These are phyloP conservation scores for Kwoniella pini DNA, from an alignment of 768 basidiomycete genomes.

Conservation along the genomic window DNA sequence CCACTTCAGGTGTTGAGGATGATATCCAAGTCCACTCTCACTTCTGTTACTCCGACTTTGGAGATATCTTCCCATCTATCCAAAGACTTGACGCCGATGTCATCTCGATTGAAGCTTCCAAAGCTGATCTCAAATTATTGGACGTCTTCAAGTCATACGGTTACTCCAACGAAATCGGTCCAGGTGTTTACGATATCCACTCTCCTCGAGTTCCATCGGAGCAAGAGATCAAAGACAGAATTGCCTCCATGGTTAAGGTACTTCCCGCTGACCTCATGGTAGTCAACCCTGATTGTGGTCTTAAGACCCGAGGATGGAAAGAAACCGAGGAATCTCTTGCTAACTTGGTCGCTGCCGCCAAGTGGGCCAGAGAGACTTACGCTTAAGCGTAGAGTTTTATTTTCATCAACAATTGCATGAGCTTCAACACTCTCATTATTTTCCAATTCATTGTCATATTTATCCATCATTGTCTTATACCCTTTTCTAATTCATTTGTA, in stretches of 20 bases:
- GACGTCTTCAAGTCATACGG: conserved; percentile 91
- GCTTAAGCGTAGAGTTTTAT: conserved; percentile 59
- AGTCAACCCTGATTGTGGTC: conserved; percentile 96
- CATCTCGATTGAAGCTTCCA: conserved; percentile 97
- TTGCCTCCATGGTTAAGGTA: conserved; percentile 77
- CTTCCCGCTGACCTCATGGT: conserved; percentile 79
- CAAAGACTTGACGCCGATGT: conserved; percentile 96
- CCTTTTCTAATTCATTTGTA: conserved; percentile 21
- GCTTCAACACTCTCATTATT: conserved; percentile 40
- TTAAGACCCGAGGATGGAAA: conserved; percentile 98
- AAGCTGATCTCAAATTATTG: conserved; percentile 97
- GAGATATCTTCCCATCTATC: conserved; percentile 97
- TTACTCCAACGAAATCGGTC: conserved; percentile 94
- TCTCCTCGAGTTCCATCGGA: conserved; percentile 94
- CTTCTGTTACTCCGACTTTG: conserved; percentile 77
- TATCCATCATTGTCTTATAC: conserved; percentile 34
- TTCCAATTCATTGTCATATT: conserved; percentile 9
- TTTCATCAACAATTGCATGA: conserved; percentile 24
- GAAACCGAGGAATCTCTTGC: conserved; percentile 88
- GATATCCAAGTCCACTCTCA: conserved; percentile 96
- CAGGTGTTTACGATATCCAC: conserved; percentile 99
- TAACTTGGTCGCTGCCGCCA: conserved; percentile 87
- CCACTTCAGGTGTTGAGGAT: conserved; percentile 93
- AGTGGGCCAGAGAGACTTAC: conserved; percentile 85
- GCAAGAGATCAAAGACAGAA: conserved; percentile 91